A percentile compares a stretch with the other conserved stretches of the same genome.
Conservation (phyloP, 202 grass and related monocot genomes). For the Carex sylvatica region DNA sequence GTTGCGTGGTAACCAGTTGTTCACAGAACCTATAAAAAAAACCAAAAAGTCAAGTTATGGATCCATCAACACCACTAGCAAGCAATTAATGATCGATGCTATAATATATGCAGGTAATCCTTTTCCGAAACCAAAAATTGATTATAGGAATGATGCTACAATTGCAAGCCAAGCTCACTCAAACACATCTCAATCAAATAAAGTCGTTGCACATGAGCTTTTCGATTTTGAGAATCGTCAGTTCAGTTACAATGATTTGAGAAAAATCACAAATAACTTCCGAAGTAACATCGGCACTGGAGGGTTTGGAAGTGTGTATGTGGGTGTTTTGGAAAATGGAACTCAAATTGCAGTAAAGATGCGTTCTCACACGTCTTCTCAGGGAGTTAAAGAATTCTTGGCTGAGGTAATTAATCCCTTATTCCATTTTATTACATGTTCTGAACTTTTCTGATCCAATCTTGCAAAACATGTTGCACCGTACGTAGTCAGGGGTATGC, state of each 20-base stretch:
- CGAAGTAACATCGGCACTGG: conserved; percentile 45
- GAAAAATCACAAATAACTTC: conserved; percentile 58
- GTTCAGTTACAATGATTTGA: conserved; percentile 60
- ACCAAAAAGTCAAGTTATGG: neutral
- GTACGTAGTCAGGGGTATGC: no score
- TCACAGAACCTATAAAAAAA: no score
- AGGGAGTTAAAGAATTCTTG: conserved; percentile 56
- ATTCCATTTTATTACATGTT: neutral
- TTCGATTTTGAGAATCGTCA: conserved; percentile 37
- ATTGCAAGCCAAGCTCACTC: neutral
- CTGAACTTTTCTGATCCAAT: neutral
- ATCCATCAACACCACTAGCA: neutral
- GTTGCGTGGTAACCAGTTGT: no score
- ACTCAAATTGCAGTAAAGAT: conserved; percentile 59
- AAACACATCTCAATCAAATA: conserved; percentile 22
- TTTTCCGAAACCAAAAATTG: neutral
- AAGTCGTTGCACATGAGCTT: neutral
- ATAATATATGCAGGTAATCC: neutral
- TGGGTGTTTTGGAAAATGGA: conserved; percentile 47
- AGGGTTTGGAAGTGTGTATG: conserved; percentile 61
- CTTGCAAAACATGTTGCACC: neutral
- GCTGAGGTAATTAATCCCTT: conserved; percentile 41
- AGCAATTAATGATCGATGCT: neutral
- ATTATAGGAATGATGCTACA: neutral
- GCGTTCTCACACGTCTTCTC: conserved; percentile 39